Conservation (phyloP, 305 asterid genomes). For the Fraxinus ornus region DNA sequence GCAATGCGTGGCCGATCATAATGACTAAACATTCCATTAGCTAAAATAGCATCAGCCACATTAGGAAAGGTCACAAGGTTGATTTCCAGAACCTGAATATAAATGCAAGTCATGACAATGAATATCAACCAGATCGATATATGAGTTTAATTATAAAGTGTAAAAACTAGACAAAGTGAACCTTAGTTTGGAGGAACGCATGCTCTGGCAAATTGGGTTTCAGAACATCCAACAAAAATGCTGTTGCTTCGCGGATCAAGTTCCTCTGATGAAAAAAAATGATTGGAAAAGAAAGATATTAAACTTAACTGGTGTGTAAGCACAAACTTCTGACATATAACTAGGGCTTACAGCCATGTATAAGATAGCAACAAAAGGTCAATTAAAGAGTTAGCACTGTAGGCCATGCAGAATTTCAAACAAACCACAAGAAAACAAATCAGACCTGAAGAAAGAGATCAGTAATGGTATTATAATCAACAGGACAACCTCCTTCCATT, state of each 20-base stretch:
- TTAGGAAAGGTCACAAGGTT: conserved; percentile 94
- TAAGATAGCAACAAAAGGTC: neutral
- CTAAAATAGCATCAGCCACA: conserved; percentile 98
- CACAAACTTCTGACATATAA: neutral
- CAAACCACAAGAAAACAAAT: conserved; percentile 11
- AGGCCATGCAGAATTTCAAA: neutral
- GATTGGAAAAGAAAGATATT: conserved; percentile 11
- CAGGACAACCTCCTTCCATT: conserved; percentile 99
- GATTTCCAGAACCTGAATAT: conserved; percentile 82
- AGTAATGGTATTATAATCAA: conserved; percentile 95
- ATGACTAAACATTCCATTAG: conserved; percentile 98
- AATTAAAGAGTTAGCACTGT: neutral
- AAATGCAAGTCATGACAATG: conserved; percentile 24
- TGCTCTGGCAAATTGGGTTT: conserved; percentile 98
- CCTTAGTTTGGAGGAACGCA: conserved; percentile 94
- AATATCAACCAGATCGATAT: neutral
- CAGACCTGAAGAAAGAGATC: conserved; percentile 98
- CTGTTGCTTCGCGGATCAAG: conserved; percentile 99
- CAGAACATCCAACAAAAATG: conserved; percentile 94
- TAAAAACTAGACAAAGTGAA: conserved; percentile 27
- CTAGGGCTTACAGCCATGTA: conserved; percentile 9
- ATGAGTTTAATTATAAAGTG: neutral
- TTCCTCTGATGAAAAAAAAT: conserved; percentile 63
- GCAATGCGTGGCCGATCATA: conserved; percentile 95
- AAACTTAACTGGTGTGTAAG: neutral